phyloP scores from a whole-genome alignment of 768 basidiomycete species.

The Termitomyces sp. region DNA sequence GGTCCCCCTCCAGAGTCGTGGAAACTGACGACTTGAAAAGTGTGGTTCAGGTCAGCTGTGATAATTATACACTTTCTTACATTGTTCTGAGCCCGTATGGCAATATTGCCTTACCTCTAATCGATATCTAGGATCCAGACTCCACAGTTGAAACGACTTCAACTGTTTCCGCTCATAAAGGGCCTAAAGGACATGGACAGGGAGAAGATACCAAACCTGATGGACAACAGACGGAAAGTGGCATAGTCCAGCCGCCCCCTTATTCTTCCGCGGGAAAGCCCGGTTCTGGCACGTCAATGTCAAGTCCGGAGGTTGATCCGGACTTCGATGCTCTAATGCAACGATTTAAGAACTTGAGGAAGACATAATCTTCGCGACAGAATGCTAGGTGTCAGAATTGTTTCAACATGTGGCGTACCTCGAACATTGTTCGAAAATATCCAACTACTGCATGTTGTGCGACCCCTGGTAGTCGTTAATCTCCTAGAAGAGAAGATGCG shows the following conservation, averaged over 20 bases:
- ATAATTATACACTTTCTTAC: not conserved
- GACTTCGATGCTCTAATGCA: slow-evolving; percentile 72
- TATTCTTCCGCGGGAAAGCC: slow-evolving; percentile 16
- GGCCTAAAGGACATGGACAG: slow-evolving; percentile 23
- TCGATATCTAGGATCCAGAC: slow-evolving; percentile 12
- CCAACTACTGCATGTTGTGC: not conserved
- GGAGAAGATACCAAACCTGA: slow-evolving; percentile 18
- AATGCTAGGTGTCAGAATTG: not conserved
- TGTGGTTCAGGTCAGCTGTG: slow-evolving; percentile 32
- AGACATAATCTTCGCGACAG: slow-evolving; percentile 37
- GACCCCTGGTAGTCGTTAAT: not conserved
- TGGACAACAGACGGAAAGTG: slow-evolving; percentile 45
- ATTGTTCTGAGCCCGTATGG: not conserved
- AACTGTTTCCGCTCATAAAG: slow-evolving; percentile 12
- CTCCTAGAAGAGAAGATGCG: not conserved
- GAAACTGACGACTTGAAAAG: slow-evolving; percentile 23
- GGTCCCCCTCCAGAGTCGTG: slow-evolving; percentile 31
- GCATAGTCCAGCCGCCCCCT: slow-evolving; percentile 15
- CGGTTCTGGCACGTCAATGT: slow-evolving; percentile 14
- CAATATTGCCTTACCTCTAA: not conserved
- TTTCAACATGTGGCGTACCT: not conserved
- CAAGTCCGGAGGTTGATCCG: slow-evolving; percentile 40
- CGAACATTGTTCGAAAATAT: not conserved
- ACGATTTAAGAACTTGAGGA: slow-evolving; percentile 86
- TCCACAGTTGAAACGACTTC: slow-evolving; percentile 11